Conservation (phyloP, 2,329 filamentous ascomycete genomes). For the Hirsutella thompsonii region DNA sequence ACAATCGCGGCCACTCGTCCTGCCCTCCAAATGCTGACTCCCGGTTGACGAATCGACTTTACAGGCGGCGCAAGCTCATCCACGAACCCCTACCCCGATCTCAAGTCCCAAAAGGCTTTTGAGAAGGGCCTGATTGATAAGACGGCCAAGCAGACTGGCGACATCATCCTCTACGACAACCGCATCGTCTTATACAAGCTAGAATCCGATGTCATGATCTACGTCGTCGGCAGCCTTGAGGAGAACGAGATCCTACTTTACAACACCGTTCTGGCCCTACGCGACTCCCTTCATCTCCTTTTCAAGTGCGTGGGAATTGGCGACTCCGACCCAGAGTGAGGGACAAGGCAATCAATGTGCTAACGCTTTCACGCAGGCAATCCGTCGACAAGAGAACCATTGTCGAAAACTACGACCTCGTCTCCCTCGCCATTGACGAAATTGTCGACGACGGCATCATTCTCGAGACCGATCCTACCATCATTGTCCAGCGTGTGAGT, state of each 20-base stretch:
- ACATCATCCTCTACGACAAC: slow-evolving; percentile 97
- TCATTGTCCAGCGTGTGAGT: slow-evolving; percentile 86
- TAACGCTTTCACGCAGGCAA: slow-evolving; percentile 48
- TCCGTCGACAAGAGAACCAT: slow-evolving; percentile 95
- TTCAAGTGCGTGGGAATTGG: slow-evolving; percentile 72
- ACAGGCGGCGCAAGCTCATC: slow-evolving; percentile 32
- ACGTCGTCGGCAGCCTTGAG: slow-evolving; percentile 79
- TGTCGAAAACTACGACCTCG: slow-evolving; percentile 96
- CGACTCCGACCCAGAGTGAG: no score
- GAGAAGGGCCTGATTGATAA: slow-evolving; percentile 94
- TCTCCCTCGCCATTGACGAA: slow-evolving; percentile 88
- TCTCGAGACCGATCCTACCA: slow-evolving; percentile 90
- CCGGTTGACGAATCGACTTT: slow-evolving; percentile 10
- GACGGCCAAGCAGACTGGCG: slow-evolving; percentile 87
- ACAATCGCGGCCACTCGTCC: neutral
- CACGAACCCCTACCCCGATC: slow-evolving; percentile 67
- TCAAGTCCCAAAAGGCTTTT: slow-evolving; percentile 92
- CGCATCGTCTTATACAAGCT: slow-evolving; percentile 94
- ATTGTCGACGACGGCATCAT: slow-evolving; percentile 93
- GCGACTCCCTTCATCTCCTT: slow-evolving; percentile 79
- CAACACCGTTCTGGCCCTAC: slow-evolving; percentile 81
- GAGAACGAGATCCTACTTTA: slow-evolving; percentile 97
- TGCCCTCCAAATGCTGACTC: neutral
- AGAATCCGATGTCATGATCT: slow-evolving; percentile 93
- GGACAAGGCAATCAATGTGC: no score